Conservation (phyloP, 1,139 yeast species). For the Pneumocystis carinii region DNA sequence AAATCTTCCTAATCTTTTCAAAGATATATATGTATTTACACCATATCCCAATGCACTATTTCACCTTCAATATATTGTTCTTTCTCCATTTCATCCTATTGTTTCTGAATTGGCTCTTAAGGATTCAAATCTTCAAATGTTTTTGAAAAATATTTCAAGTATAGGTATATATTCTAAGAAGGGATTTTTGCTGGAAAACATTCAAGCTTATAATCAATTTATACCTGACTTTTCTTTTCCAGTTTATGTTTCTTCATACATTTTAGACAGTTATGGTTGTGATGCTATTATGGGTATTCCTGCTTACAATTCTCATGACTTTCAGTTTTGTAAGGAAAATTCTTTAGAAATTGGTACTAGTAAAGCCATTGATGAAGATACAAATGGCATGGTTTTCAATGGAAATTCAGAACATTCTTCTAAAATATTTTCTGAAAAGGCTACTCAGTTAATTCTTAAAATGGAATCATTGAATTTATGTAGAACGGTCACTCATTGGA, state of each 20-base stretch:
- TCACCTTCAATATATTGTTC: slow-evolving; percentile 68
- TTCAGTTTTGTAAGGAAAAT: slow-evolving; percentile 52
- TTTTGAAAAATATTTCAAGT: slow-evolving; percentile 30
- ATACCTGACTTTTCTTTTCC: slow-evolving; percentile 36
- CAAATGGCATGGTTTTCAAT: slow-evolving; percentile 38
- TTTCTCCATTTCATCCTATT: slow-evolving; percentile 58
- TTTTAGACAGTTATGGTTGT: slow-evolving; percentile 62
- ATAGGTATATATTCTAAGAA: slow-evolving; percentile 41
- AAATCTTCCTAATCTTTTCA: slow-evolving; percentile 11
- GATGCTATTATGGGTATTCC: slow-evolving; percentile 99
- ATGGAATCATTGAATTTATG: slow-evolving; percentile 35
- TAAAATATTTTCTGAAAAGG: slow-evolving; percentile 39
- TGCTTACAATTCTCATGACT: slow-evolving; percentile 77
- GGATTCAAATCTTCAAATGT: slow-evolving; percentile 32
- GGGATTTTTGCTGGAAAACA: slow-evolving; percentile 40
- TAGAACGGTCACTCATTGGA: slow-evolving; percentile 36
- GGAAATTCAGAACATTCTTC: slow-evolving; percentile 34
- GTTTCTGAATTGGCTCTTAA: slow-evolving; percentile 22
- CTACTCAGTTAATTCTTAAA: slow-evolving; percentile 35
- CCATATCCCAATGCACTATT: slow-evolving; percentile 80
- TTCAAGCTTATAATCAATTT: slow-evolving; percentile 50
- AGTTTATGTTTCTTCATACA: slow-evolving; percentile 81
- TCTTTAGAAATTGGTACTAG: slow-evolving; percentile 31
- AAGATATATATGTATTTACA: slow-evolving; percentile 46
- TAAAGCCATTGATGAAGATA: slow-evolving; percentile 6